Base-by-base conservation (phyloP, 805 yeast species). In the Kluyveromyces siamensis region DNA sequence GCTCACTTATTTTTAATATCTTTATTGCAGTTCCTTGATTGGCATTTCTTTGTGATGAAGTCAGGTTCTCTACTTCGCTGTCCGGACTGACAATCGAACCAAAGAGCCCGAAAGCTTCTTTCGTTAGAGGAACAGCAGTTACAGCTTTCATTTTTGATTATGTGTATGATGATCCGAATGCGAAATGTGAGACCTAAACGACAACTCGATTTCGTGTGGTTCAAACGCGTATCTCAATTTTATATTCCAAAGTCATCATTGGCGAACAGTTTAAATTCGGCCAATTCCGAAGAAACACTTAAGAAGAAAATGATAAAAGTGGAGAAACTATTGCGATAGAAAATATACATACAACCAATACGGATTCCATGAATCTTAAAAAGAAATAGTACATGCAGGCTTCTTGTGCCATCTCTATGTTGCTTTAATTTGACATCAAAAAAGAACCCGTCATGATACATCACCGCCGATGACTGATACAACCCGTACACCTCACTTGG, bases 21-120 rank as follows among this genome's bases (percentile, higher is more conserved):
- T 90, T 90, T 6, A 77, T 71, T 1, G 97, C 97, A 1, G 97
- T 90, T n/a, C 97, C 97, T 60, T 90, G 89, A 67, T 90, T 90
- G 5, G 96, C 97, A 33, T 73, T 63, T 37, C 65, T 60, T 45
- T 73, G 68, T 1, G 74, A 60, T 37, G 66, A 60, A 36, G 48
- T 50, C 11, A 52, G 50, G 27, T 44, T 48, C 2, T 41, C 39
- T 27, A 86, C 71, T 64, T 87, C 95, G 57, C 87, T 85, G 51
- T 77, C 78, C 2, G 95, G 86, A 27, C 93, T 84, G 40, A 89
- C 77, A 10, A 87, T 81, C 0, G 84, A 79, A 1, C 97, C 97
- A 62, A 73, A 89, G 2, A 73, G 72, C 1, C 76, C 75, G 59
- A 87, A 89, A 1, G 74, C 61, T 37, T 74, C 79, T 0, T 89